phyloP scores from a whole-genome alignment of 768 basidiomycete genomes.

The Saitozyma podzolica region DNA sequence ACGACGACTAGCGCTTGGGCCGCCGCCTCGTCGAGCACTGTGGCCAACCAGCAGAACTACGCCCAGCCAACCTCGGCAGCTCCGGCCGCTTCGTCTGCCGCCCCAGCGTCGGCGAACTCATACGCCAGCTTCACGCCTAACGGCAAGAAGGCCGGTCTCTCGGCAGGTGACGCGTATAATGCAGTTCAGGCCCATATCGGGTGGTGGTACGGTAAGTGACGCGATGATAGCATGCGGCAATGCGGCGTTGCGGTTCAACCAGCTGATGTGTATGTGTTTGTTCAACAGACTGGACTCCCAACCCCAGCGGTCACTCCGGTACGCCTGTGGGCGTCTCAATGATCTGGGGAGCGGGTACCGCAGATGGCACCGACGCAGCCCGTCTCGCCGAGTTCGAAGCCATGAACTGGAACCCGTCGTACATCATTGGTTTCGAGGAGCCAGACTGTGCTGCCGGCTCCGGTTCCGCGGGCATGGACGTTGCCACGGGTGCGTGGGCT shows the following conservation, averaged over 20 bases:
- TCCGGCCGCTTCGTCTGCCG: background rate
- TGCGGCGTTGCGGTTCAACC: too few species aligned
- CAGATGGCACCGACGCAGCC: slow-evolving; percentile 32
- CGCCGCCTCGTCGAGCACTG: background rate
- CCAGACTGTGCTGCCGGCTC: slow-evolving; percentile 46
- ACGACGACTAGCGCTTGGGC: background rate
- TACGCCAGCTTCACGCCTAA: slow-evolving; percentile 19
- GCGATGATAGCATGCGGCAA: background rate
- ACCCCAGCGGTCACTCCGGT: slow-evolving; percentile 8
- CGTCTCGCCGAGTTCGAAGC: slow-evolving; percentile 41
- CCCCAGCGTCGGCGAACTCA: background rate
- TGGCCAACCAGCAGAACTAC: background rate
- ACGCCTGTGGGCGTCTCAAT: slow-evolving; percentile 35
- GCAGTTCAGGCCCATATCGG: slow-evolving; percentile 35
- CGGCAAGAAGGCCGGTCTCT: slow-evolving; percentile 50
- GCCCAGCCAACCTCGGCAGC: background rate
- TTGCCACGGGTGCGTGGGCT: slow-evolving; percentile 21
- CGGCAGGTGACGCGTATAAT: slow-evolving; percentile 34
- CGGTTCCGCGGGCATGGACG: slow-evolving; percentile 9
- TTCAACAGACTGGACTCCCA: slow-evolving; percentile 24
- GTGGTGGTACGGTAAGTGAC: slow-evolving; percentile 49
- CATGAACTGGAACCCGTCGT: slow-evolving; percentile 36
- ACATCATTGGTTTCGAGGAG: slow-evolving; percentile 51
- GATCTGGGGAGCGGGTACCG: slow-evolving; percentile 45
- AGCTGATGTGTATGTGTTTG: slow-evolving; percentile 1